Conservation (phyloP, 1,284 basidiomycete species). For the Trametes versicolor region DNA sequence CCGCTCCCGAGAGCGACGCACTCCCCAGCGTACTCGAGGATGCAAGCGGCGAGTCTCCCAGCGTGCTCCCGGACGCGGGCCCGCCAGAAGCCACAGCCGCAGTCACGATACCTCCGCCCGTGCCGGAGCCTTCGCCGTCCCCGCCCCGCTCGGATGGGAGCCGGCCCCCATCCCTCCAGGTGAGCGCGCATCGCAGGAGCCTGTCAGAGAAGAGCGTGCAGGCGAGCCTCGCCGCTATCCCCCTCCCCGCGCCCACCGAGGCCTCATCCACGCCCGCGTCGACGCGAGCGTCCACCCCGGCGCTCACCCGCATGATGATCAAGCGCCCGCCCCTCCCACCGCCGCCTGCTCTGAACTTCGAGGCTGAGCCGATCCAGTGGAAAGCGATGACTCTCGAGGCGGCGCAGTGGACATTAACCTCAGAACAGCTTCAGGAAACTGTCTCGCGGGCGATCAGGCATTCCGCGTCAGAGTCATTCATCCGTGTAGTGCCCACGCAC, state of each 20-base stretch:
- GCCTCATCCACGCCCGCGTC: slow-evolving; percentile 30
- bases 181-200: slow-evolving; percentile 16
- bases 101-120: slow-evolving; percentile 14
- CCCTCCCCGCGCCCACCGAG: not conserved
- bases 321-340: slow-evolving; percentile 50
- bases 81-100: not conserved
- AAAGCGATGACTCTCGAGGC: slow-evolving; percentile 76
- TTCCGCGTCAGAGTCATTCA: slow-evolving; percentile 75
- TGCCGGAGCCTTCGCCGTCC: slow-evolving; percentile 15
- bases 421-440: slow-evolving; percentile 73
- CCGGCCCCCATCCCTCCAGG: slow-evolving; percentile 11
- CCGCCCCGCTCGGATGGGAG: slow-evolving; percentile 20
- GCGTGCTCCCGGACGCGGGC: not conserved
- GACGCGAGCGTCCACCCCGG: slow-evolving; percentile 40
- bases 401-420: slow-evolving; percentile 79
- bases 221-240: slow-evolving; percentile 6
- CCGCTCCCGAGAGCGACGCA: too few relatives aligned
- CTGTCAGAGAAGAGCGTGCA: slow-evolving; percentile 31
- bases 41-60: not conserved
- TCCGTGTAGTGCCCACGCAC: slow-evolving; percentile 71
- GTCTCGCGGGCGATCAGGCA: slow-evolving; percentile 78
- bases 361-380: slow-evolving; percentile 64
- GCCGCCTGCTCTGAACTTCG: slow-evolving; percentile 63
- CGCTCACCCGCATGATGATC: slow-evolving; percentile 36
- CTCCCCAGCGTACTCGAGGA: not conserved